phyloP scores from a whole-genome alignment of 768 basidiomycete species.

The Leccinum truebloodii region DNA sequence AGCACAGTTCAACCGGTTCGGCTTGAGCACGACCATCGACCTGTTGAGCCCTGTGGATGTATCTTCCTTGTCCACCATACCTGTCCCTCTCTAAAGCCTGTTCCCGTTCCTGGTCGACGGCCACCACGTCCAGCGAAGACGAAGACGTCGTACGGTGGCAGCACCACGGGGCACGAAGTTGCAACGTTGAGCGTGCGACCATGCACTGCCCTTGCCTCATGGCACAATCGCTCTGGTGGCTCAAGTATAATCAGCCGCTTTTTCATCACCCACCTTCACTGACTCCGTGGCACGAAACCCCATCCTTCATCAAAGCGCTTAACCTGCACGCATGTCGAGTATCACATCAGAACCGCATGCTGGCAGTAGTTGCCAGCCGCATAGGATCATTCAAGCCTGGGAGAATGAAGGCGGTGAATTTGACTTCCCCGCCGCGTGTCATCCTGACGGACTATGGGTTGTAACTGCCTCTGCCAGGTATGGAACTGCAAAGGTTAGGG shows the following conservation, averaged over 20 bases:
- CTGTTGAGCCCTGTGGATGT: neutral
- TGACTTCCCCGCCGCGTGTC: neutral
- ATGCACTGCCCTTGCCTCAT: too few relatives aligned
- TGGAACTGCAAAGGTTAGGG: neutral
- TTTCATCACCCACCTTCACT: too few relatives aligned
- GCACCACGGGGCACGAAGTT: too few relatives aligned
- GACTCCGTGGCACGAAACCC: too few relatives aligned
- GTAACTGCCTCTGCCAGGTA: neutral
- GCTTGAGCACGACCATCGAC: conserved; percentile 16
- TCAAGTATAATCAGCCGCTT: too few relatives aligned
- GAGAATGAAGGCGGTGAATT: neutral
- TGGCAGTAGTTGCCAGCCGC: too few relatives aligned
- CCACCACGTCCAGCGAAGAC: neutral
- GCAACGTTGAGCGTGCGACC: too few relatives aligned
- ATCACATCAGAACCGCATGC: too few relatives aligned
- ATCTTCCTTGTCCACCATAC: neutral
- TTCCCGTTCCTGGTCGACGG: neutral
- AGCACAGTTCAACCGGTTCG: conserved; percentile 27
- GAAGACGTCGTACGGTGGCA: neutral
- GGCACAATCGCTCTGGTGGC: too few relatives aligned
- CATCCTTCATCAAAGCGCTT: too few relatives aligned
- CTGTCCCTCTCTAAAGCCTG: too few relatives aligned
- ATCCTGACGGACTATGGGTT: neutral
- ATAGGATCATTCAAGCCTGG: neutral
- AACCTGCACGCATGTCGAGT: too few relatives aligned